phyloP scores from a whole-genome alignment of 495 filamentous ascomycete genomes.

The Penicillium tannophilum region DNA sequence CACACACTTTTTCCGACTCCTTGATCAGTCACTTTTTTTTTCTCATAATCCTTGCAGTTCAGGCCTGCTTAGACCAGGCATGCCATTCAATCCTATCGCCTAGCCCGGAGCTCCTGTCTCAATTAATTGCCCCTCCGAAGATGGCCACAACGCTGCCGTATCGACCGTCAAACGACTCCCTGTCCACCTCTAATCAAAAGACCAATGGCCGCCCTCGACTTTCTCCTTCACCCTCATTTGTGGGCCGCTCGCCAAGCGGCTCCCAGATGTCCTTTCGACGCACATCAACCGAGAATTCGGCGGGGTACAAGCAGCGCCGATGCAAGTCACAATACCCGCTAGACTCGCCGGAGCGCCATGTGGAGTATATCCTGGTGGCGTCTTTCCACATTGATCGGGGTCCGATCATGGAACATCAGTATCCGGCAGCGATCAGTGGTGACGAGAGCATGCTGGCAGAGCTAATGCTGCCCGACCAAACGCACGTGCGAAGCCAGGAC shows the following conservation, averaged over 20 bases:
- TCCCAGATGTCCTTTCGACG: constrained; percentile 45
- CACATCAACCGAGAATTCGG: constrained; percentile 48
- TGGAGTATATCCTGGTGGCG: constrained; percentile 98
- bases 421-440: constrained; percentile 90
- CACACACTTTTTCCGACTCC: background rate
- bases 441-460: constrained; percentile 98
- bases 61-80: constrained; percentile 17
- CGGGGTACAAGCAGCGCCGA: constrained; percentile 46
- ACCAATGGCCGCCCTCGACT: constrained; percentile 56
- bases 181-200: constrained; percentile 43
- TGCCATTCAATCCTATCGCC: constrained; percentile 15
- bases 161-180: constrained; percentile 45
- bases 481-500: constrained; percentile 91
- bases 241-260: constrained; percentile 54
- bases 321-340: constrained; percentile 86
- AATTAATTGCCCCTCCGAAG: constrained; percentile 19
- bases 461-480: constrained; percentile 97
- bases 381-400: constrained; percentile 97
- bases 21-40: background rate
- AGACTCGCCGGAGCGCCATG: constrained; percentile 81
- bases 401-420: constrained; percentile 98
- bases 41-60: background rate
- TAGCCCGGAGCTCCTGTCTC: constrained; percentile 19
- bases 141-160: constrained; percentile 51
- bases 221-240: constrained; percentile 55